Evolutionary conservation across 768 basidiomycete species (phyloP).

Genomic region (Chiua virens): DNA sequence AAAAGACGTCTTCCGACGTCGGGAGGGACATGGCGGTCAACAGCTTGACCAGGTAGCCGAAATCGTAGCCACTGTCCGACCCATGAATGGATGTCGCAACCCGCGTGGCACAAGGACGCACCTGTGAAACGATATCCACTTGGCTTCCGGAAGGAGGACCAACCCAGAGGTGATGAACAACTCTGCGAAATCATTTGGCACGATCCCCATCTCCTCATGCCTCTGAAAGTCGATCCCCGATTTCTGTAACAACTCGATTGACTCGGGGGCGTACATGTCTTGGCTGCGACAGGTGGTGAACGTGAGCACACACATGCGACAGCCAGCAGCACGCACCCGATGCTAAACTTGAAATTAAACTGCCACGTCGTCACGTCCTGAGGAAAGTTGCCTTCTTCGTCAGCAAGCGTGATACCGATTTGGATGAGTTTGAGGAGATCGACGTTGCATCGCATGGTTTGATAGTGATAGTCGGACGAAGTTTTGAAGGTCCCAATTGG

Average conservation of each 20-base stretch:
- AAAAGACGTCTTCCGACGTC: conserved; percentile 86
- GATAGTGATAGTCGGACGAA: conserved; percentile 98
- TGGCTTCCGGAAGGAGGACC: conserved; percentile 84
- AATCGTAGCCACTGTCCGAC: conserved; percentile 86
- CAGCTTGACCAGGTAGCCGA: conserved; percentile 96
- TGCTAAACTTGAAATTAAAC: conserved; percentile 95
- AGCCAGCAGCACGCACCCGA: conserved; percentile 55
- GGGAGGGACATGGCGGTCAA: conserved; percentile 86
- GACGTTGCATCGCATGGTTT: conserved; percentile 99
- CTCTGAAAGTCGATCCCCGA: conserved; percentile 95
- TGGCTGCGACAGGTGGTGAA: conserved; percentile 52
- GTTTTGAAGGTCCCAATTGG: conserved; percentile 97
- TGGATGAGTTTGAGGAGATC: conserved; percentile 98
- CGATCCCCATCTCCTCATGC: conserved; percentile 89
- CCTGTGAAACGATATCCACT: conserved; percentile 99
- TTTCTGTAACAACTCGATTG: conserved; percentile 90
- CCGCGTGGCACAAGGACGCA: conserved; percentile 36
- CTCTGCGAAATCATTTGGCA: conserved; percentile 94
- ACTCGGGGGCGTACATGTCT: conserved; percentile 99
- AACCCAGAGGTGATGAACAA: conserved; percentile 95
- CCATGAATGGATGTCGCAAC: background rate
- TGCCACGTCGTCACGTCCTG: conserved; percentile 96
- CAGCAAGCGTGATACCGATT: conserved; percentile 91
- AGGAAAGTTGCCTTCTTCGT: conserved; percentile 91
- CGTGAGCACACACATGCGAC: background rate